phyloP scores from a whole-genome alignment of 306 rosid species.

The Malus asiatica region DNA sequence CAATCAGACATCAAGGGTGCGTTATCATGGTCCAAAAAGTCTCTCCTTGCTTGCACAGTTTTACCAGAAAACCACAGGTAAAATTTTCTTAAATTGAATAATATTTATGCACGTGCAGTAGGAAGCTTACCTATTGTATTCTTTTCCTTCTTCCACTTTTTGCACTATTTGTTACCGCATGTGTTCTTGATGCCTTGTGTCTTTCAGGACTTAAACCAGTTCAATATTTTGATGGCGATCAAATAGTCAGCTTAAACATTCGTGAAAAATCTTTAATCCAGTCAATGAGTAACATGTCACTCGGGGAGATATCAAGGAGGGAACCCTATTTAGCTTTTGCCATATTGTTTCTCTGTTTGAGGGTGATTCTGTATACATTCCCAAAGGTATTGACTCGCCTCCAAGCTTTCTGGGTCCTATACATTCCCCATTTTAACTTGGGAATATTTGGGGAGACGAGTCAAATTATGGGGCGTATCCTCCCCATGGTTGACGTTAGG shows the following conservation, averaged over 20 bases:
- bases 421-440: slow-evolving; percentile 51
- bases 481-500: slow-evolving; percentile 50
- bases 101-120: not conserved
- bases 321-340: slow-evolving; percentile 57
- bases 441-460: slow-evolving; percentile 69
- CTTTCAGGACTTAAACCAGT: slow-evolving; percentile 50
- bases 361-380: slow-evolving; percentile 33
- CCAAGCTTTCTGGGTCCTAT: slow-evolving; percentile 42
- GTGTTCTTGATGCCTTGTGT: not conserved
- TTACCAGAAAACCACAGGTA: slow-evolving; percentile 61
- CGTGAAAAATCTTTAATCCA: slow-evolving; percentile 24
- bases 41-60: slow-evolving; percentile 38
- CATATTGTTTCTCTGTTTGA: slow-evolving; percentile 45
- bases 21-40: slow-evolving; percentile 50
- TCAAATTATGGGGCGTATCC: slow-evolving; percentile 47
- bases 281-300: slow-evolving; percentile 22
- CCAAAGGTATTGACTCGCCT: slow-evolving; percentile 31
- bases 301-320: slow-evolving; percentile 29
- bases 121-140: not conserved
- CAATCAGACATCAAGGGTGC: slow-evolving; percentile 52
- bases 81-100: slow-evolving; percentile 12
- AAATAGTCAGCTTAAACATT: slow-evolving; percentile 7
- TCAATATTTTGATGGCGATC: slow-evolving; percentile 20
- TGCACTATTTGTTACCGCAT: not conserved
- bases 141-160: not conserved